These are phyloP conservation scores for Xylaria sp. DNA, from an alignment of 2,329 filamentous ascomycete genomes.

Conservation along the genomic window DNA sequence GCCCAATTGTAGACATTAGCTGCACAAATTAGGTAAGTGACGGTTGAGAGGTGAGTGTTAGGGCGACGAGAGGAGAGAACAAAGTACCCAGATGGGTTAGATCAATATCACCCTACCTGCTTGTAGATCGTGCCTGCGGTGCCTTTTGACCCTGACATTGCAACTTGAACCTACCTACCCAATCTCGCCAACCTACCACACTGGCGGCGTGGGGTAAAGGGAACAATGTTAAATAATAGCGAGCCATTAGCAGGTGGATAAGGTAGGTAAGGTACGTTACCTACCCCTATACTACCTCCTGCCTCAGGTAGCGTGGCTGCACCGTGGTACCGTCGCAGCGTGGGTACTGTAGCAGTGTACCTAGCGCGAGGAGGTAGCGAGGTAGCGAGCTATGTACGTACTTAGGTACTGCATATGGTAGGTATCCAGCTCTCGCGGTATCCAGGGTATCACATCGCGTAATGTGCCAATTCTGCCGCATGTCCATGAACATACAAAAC, in stretches of 20 bases:
- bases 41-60: neutral
- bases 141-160: neutral
- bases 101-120: neutral
- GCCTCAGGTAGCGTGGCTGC: neutral
- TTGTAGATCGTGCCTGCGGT: neutral
- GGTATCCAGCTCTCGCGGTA: slow-evolving; percentile 9
- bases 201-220: slow-evolving; percentile 6
- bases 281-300: neutral
- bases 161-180: too few species aligned
- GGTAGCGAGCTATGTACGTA: slow-evolving; percentile 9
- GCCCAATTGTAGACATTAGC: neutral
- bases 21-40: slow-evolving; percentile 4
- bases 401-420: neutral
- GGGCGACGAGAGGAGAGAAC: neutral
- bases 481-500: slow-evolving; percentile 36
- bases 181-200: too few species aligned
- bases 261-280: neutral
- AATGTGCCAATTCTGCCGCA: slow-evolving; percentile 21
- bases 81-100: neutral
- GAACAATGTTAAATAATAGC: slow-evolving; percentile 5
- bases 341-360: neutral
- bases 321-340: slow-evolving; percentile 5
- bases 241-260: neutral
- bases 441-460: neutral
- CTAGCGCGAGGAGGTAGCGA: slow-evolving; percentile 10